Base-by-base conservation (phyloP, 2,329 filamentous ascomycete species). In the Tolypocladium ophioglossoides region DNA sequence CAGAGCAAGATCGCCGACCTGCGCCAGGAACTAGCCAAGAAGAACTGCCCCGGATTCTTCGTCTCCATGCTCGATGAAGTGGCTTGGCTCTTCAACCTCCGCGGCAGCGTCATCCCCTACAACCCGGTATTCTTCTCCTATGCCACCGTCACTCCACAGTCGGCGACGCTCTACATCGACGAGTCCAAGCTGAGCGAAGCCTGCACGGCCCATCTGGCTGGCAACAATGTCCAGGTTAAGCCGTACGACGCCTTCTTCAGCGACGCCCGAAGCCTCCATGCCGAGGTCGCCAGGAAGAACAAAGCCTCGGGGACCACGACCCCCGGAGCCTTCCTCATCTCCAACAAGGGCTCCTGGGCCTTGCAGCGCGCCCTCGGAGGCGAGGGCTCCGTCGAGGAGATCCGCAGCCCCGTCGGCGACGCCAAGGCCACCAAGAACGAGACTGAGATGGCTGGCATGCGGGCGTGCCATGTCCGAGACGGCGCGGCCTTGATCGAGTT, bases 91-190 rank as follows among this genome's bases (percentile, higher is more conserved):
- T 96, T 96, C 76, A 99, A 99, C 71, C 74, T 99, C 50, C 85
- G 94, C 62, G 94, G 94, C 62, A 94, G 80, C 68, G 94, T 97
- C 67, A 97, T 99, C 60, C 89, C 91, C 0, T 99, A 94, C 74
- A 99, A 99, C 67, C 94, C 94, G 0, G 94, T 99, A 51, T 97
- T 99, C 76, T 97, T 97, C 72, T 94, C 92, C 18, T 99, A 97
- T 65, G 92, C 92, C 47, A 80, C 94, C 44, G 76, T 99, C 58
- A 97, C 94, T 2, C 83, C 85, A 2, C 84, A 78, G 12, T 76
- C 82, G 2, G 89, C 86, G 27, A 91, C 85, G 1, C 78, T 99
- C 6, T 99, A 96, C 65, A 76, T 97, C 55, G 87, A 97, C 64
- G 80, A 85, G 14, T 79, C 81, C 16, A 96, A 96, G 69, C 72